These are phyloP conservation scores for Turnera subulata DNA, from an alignment of 345 rosid species.

Conservation along the genomic window DNA sequence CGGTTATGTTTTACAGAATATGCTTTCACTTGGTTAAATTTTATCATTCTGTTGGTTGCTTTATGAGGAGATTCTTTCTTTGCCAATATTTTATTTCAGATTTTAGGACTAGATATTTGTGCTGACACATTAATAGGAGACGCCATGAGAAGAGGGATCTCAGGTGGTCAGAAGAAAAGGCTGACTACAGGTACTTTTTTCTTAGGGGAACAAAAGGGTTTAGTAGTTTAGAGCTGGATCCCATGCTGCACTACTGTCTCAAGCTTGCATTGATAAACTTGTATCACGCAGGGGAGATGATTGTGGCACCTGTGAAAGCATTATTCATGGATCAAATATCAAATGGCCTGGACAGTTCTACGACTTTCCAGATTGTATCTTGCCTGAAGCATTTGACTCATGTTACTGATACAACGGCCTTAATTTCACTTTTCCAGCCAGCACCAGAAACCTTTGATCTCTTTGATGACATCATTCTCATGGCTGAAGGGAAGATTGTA, in stretches of 20 bases:
- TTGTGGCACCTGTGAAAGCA: conserved; percentile 59
- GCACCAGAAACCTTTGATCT: conserved; percentile 60
- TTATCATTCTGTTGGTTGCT: no score
- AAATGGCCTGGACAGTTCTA: conserved; percentile 65
- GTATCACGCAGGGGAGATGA: conserved; percentile 73
- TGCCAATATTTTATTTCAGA: conserved; percentile 19
- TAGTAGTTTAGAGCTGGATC: no score
- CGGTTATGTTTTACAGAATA: no score
- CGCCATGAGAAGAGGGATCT: conserved; percentile 39
- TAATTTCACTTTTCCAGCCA: conserved; percentile 68
- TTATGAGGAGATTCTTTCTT: not conserved
- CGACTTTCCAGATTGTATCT: conserved; percentile 52
- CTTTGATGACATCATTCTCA: conserved; percentile 55
- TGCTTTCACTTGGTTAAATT: no score
- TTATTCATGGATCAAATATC: conserved; percentile 71
- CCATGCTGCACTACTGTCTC: no score
- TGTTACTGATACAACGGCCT: conserved; percentile 44
- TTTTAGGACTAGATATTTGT: conserved; percentile 39
- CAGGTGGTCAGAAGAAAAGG: conserved; percentile 44
- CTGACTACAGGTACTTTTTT: conserved; percentile 39
- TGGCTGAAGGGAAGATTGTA: conserved; percentile 58
- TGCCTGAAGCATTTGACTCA: conserved; percentile 59
- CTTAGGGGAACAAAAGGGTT: no score
- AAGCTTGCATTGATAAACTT: no score
- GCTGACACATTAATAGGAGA: conserved; percentile 35